Evolutionary conservation across 352 stramenopile genomes (phyloP), one percentile per base, ranked within the genome.

Genomic region (Globisporangium nodosum): DNA sequence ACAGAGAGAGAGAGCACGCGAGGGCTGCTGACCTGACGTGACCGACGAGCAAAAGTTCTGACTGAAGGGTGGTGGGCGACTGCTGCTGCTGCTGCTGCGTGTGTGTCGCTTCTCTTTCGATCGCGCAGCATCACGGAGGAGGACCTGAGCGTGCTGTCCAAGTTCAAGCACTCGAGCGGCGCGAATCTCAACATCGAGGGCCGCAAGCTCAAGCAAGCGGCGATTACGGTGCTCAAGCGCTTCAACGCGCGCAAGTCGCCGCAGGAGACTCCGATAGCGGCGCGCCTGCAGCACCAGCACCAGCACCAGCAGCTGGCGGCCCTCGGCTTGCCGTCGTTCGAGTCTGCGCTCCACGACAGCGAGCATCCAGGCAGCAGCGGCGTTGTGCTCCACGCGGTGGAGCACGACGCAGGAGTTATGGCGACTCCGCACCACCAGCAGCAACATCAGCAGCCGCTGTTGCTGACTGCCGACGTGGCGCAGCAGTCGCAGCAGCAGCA

Each of bases 101-200:
- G 39, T 55, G 31, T 30, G 7, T 55, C 30, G 27, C 50, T 33
- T 46, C 13, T 60, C 20, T 42, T n/a, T 43, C 35, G 6, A 27
- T 20, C 6, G 12, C 48, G 37, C 33, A 61, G 58, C 40, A 52
- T 86, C 39, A 75, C 64, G 43, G 43, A 57, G 4, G 68, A 81
- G 12, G 72, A 88, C 20, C 30, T 88, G 42, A 67, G 59, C 1
- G 60, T 74, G 40, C 54, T 87, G 12, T 85, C 78, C 35, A 76
- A 78, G 50, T 87, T 87, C 61, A 87, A 87, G 53, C 76, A 88
- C 56, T 74, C 64, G 11, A 88, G 76, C 40, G 65, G 70, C 51
- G 69, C 70, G 49, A 84, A 84, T 35, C 64, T 88, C 0, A 87
- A 82, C 58, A 57, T 81, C 5, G 76, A 88, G 69, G 76, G 76